Percentiles rank a stretch among this genome's conserved stretches.
These are phyloP conservation scores for Penicilliopsis zonata DNA, from an alignment of 495 filamentous ascomycete genomes.

Conservation along the genomic window DNA sequence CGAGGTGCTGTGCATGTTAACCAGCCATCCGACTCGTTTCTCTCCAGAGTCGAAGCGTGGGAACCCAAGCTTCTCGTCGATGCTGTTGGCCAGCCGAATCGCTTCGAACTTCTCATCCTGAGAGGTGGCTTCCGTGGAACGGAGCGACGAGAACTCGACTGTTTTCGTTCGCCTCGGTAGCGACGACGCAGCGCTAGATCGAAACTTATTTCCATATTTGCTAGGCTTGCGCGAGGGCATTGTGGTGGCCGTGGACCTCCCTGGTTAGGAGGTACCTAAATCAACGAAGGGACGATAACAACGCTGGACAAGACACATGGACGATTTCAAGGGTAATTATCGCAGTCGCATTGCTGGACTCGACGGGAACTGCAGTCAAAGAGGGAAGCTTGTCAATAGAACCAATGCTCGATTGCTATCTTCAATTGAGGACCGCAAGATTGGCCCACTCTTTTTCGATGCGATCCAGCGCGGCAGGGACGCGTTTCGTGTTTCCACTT, in stretches of 20 bases:
- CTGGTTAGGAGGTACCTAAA: too few relatives aligned
- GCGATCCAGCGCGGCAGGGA: too few relatives aligned
- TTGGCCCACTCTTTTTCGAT: too few relatives aligned
- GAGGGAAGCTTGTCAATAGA: too few relatives aligned
- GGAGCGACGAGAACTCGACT: conserved; percentile 62
- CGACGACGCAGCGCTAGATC: conserved; percentile 35
- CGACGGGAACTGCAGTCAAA: too few relatives aligned
- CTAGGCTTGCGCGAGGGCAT: conserved; percentile 48
- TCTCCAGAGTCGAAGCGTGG: conserved; percentile 81
- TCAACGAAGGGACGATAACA: too few relatives aligned
- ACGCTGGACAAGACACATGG: too few relatives aligned
- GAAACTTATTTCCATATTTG: conserved; percentile 43
- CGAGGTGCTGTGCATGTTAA: conserved; percentile 83
- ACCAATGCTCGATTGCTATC: too few relatives aligned
- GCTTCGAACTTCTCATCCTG: conserved; percentile 80
- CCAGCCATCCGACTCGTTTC: conserved; percentile 81
- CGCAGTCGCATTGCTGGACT: too few relatives aligned
- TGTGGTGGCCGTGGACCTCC: conserved; percentile 20
- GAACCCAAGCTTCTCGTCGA: conserved; percentile 93
- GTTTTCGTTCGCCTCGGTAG: conserved; percentile 53
- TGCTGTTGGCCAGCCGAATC: conserved; percentile 68
- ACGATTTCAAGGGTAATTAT: too few relatives aligned
- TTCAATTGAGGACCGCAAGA: too few relatives aligned
- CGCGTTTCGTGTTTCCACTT: too few relatives aligned
- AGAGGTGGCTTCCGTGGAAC: conserved; percentile 70